phyloP scores from a whole-genome alignment of 345 rosid genomes.

The Leavenworthia alabamica region DNA sequence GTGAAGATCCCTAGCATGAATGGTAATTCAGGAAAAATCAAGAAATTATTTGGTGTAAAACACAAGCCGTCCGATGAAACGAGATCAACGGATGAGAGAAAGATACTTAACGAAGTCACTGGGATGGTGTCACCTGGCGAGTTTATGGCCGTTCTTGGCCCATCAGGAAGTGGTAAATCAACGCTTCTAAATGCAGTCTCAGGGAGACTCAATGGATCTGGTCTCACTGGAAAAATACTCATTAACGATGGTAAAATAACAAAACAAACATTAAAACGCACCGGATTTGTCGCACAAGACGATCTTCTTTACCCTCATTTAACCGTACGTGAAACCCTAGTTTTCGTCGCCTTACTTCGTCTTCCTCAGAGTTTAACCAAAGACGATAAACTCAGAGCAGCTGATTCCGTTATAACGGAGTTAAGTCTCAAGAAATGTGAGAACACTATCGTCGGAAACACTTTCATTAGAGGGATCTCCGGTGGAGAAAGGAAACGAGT shows the following conservation, averaged over 20 bases:
- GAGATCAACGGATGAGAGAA: slow-evolving; percentile 42
- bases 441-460: slow-evolving; percentile 82
- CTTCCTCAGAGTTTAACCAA: slow-evolving; percentile 42
- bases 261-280: slow-evolving; percentile 49
- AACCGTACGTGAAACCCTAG: slow-evolving; percentile 80
- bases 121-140: slow-evolving; percentile 84
- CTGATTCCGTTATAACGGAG: slow-evolving; percentile 64
- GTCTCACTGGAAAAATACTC: slow-evolving; percentile 61
- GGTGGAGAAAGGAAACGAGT: slow-evolving; percentile 95
- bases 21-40: slow-evolving; percentile 26
- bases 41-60: slow-evolving; percentile 29
- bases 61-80: slow-evolving; percentile 23
- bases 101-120: slow-evolving; percentile 56
- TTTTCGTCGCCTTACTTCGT: slow-evolving; percentile 71
- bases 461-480: slow-evolving; percentile 75
- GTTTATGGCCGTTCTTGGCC: slow-evolving; percentile 84
- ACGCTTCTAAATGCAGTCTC: slow-evolving; percentile 70
- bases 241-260: slow-evolving; percentile 46
- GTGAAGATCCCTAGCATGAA: slow-evolving; percentile 38
- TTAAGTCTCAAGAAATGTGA: slow-evolving; percentile 69
- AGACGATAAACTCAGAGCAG: slow-evolving; percentile 47
- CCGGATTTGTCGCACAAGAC: slow-evolving; percentile 88
- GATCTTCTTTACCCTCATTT: slow-evolving; percentile 92
- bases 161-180: slow-evolving; percentile 96
- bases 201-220: slow-evolving; percentile 55